Percentiles rank a stretch among this genome's conserved stretches.
These are phyloP conservation scores for Suillus plorans DNA, from an alignment of 768 basidiomycete species.

Conservation along the genomic window DNA sequence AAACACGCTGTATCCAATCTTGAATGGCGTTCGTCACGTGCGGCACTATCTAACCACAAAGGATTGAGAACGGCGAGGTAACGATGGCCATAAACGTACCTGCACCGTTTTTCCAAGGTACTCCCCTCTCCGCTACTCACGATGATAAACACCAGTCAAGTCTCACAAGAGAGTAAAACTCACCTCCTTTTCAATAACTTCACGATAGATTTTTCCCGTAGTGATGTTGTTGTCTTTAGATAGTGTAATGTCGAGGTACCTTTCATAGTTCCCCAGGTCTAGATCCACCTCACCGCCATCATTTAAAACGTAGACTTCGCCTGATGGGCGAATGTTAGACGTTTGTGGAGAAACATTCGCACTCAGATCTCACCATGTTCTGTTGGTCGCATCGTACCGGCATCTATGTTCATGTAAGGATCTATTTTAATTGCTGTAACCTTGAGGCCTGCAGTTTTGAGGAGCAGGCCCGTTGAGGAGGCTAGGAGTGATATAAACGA, in stretches of 20 bases:
- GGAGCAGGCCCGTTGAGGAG: conserved; percentile 91
- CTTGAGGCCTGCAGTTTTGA: conserved; percentile 94
- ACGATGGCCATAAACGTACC: conserved; percentile 40
- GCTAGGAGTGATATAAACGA: conserved; percentile 51
- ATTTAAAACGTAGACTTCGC: conserved; percentile 97
- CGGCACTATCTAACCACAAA: conserved; percentile 72
- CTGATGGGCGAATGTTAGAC: conserved; percentile 42
- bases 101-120: conserved; percentile 98
- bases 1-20: conserved; percentile 96
- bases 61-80: conserved; percentile 10
- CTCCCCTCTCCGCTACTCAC: conserved; percentile 66
- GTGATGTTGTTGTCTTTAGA: conserved; percentile 97
- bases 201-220: conserved; percentile 95
- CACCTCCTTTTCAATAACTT: conserved; percentile 98
- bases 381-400: conserved; percentile 97
- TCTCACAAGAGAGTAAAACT: conserved; percentile 22
- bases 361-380: conserved; percentile 78
- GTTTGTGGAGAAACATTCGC: conserved; percentile 2
- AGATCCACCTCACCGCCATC: conserved; percentile 98
- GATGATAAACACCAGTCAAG: conserved; percentile 14
- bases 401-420: conserved; percentile 99
- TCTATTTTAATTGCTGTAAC: conserved; percentile 99
- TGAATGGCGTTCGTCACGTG: conserved; percentile 97
- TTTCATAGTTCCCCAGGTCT: conserved; percentile 97
- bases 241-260: conserved; percentile 93